Percentiles rank a stretch among this genome's conserved stretches.
Evolutionary conservation across 2,329 filamentous ascomycete genomes (phyloP).

Genomic region (Botrytis byssoidea): DNA sequence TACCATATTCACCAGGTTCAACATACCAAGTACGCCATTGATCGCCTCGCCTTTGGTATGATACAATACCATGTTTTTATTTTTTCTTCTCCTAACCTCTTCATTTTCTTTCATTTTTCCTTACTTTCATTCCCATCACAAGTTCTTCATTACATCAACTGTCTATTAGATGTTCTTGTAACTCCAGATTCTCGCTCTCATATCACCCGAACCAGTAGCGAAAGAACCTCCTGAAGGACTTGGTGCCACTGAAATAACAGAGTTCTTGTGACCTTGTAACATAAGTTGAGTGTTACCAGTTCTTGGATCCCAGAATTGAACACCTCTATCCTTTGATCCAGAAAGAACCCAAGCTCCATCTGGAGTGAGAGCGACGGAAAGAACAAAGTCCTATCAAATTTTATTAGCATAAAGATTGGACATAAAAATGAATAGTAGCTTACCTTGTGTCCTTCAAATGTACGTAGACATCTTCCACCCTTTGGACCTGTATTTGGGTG

Average conservation of each 20-base stretch:
- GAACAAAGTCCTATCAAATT: slow-evolving; percentile 76
- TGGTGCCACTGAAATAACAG: slow-evolving; percentile 94
- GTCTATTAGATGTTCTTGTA: slow-evolving; percentile 52
- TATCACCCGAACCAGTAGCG: slow-evolving; percentile 94
- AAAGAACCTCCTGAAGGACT: slow-evolving; percentile 83
- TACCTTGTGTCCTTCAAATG: slow-evolving; percentile 94
- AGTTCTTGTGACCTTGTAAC: slow-evolving; percentile 98
- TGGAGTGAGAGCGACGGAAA: slow-evolving; percentile 91
- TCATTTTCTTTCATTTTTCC: neutral
- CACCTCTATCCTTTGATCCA: slow-evolving; percentile 93
- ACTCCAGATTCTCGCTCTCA: slow-evolving; percentile 97
- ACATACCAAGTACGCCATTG: slow-evolving; percentile 8
- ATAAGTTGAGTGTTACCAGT: slow-evolving; percentile 95
- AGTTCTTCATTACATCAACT: neutral
- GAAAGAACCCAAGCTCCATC: slow-evolving; percentile 95
- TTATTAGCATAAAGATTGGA: slow-evolving; percentile 25
- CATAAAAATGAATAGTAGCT: slow-evolving; percentile 35
- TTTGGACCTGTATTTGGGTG: slow-evolving; percentile 67
- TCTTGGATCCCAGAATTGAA: slow-evolving; percentile 97
- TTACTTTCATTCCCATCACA: neutral
- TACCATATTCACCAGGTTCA: neutral
- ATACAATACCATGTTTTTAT: neutral
- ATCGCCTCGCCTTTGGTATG: neutral
- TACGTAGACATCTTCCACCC: slow-evolving; percentile 90
- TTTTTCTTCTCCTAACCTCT: neutral